A percentile compares a stretch with the other conserved stretches of the same genome.
Conservation (phyloP, 2,329 filamentous ascomycete genomes). For the Pestalotiopsis fici region DNA sequence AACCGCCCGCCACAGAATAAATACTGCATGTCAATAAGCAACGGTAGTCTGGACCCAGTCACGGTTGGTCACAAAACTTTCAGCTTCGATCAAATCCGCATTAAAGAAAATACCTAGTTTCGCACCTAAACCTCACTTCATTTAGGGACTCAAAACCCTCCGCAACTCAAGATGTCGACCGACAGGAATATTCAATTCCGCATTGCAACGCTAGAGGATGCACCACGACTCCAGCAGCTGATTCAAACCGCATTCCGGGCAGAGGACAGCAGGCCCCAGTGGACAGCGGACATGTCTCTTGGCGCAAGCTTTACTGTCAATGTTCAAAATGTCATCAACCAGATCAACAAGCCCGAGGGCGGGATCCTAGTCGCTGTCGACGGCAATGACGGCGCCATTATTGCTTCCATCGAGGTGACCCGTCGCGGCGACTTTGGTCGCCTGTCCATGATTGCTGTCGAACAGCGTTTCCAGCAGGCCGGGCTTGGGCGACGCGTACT, state of each 20-base stretch:
- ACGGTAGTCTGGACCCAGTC: no score
- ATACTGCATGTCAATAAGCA: no score
- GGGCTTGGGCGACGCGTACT: constrained; percentile 45
- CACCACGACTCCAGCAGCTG: constrained; percentile 14
- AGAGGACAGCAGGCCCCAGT: constrained; percentile 17
- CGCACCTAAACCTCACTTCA: no score
- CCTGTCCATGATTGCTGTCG: constrained; percentile 51
- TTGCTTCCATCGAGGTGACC: constrained; percentile 47
- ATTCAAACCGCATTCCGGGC: constrained; percentile 19
- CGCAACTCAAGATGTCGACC: background rate
- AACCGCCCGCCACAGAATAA: no score
- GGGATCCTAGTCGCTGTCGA: constrained; percentile 31
- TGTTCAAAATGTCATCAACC: constrained; percentile 11
- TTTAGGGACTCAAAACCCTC: no score
- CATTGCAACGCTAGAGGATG: constrained; percentile 20
- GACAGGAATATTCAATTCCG: constrained; percentile 12
- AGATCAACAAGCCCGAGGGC: constrained; percentile 18
- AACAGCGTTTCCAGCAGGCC: constrained; percentile 40
- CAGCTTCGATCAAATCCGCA: no score
- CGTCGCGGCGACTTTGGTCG: constrained; percentile 33
- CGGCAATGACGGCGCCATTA: constrained; percentile 21
- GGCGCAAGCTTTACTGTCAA: constrained; percentile 9
- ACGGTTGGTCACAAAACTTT: no score
- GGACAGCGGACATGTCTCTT: constrained; percentile 16
- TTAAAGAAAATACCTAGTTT: no score